phyloP scores from a whole-genome alignment of 2,329 filamentous ascomycete genomes.

The Curvularia hawaiiensis region DNA sequence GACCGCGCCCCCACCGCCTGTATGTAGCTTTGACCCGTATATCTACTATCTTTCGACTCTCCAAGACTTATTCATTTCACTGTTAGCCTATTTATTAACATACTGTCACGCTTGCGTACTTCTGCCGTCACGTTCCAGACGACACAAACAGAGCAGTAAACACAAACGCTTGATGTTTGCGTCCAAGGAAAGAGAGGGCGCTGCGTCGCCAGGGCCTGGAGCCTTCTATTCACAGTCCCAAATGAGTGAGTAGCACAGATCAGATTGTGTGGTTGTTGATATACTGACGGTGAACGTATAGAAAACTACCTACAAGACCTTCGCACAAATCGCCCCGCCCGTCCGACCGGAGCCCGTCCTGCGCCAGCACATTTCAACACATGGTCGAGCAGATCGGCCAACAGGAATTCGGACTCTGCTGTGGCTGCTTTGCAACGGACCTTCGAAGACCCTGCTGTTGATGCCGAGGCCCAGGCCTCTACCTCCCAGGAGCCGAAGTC shows the following conservation, averaged over 20 bases:
- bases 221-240: constrained; percentile 45
- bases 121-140: constrained; percentile 1
- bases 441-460: constrained; percentile 31
- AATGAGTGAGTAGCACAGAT: constrained; percentile 43
- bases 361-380: constrained; percentile 57
- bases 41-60: constrained; percentile 11
- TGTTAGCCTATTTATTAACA: neutral
- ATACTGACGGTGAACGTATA: constrained; percentile 46
- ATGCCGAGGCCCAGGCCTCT: constrained; percentile 27
- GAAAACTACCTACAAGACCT: constrained; percentile 74
- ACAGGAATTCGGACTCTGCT: constrained; percentile 31
- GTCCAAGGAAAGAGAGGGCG: constrained; percentile 44
- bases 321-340: constrained; percentile 68
- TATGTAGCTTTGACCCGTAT: constrained; percentile 23
- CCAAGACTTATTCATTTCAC: constrained; percentile 6
- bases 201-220: constrained; percentile 42
- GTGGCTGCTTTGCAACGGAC: constrained; percentile 33
- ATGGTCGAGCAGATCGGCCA: constrained; percentile 38
- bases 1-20: constrained; percentile 40
- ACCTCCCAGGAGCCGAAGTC: constrained; percentile 29
- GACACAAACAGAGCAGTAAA: constrained; percentile 26
- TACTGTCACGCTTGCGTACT: neutral
- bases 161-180: constrained; percentile 35
- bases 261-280: constrained; percentile 13
- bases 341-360: constrained; percentile 74